Percentiles rank a stretch among this genome's conserved stretches.
phyloP scores from a whole-genome alignment of 2,329 filamentous ascomycete genomes.

The Talaromyces sp. region DNA sequence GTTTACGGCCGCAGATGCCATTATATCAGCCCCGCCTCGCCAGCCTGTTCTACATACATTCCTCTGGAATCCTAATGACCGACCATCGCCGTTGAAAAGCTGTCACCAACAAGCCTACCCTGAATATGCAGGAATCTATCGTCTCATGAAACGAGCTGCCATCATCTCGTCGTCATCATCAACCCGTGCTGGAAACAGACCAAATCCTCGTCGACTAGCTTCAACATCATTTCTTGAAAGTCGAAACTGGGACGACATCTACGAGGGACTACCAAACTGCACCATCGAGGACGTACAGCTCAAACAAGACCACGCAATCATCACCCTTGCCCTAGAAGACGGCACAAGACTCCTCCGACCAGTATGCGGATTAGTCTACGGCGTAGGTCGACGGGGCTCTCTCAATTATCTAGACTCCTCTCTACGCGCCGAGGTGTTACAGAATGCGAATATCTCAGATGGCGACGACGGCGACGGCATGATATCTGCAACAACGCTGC shows the following conservation, averaged over 20 bases:
- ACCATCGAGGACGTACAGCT: conserved; percentile 40
- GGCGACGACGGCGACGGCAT: background rate
- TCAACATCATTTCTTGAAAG: conserved; percentile 45
- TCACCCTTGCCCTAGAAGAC: conserved; percentile 42
- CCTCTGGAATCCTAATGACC: conserved; percentile 53
- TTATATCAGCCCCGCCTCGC: conserved; percentile 49
- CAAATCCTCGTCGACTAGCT: conserved; percentile 29
- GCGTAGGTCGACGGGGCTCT: conserved; percentile 53
- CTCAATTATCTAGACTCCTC: conserved; percentile 47
- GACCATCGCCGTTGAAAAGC: conserved; percentile 53
- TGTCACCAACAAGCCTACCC: conserved; percentile 59
- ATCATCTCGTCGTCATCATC: conserved; percentile 22
- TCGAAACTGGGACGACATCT: conserved; percentile 47
- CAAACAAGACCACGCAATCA: conserved; percentile 26
- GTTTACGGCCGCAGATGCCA: conserved; percentile 58
- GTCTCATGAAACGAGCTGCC: conserved; percentile 54
- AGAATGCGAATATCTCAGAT: background rate
- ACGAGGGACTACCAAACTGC: conserved; percentile 54
- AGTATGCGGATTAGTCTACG: conserved; percentile 50
- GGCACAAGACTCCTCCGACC: conserved; percentile 42
- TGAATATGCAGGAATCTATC: conserved; percentile 57
- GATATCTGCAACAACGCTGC: conserved; percentile 41
- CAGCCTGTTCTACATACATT: conserved; percentile 56
- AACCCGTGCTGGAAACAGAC: conserved; percentile 15
- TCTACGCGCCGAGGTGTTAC: conserved; percentile 47